phyloP scores from a whole-genome alignment of 2,329 filamentous ascomycete species.

The Trichoderma lentiforme region DNA sequence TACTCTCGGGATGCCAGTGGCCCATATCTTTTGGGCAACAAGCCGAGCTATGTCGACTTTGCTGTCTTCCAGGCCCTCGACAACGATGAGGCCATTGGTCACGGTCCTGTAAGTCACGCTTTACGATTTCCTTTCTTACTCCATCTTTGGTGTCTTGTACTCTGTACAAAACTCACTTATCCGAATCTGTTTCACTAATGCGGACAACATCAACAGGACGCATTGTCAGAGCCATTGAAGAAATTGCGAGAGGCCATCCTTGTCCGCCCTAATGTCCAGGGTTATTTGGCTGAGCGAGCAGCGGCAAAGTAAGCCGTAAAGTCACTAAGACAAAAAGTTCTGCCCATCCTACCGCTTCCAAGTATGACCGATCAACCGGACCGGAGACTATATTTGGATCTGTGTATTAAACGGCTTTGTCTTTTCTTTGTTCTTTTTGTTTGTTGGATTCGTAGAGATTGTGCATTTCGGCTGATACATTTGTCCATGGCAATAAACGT shows the following conservation, averaged over 20 bases:
- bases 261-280: neutral
- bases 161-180: neutral
- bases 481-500: neutral
- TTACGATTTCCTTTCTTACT: neutral
- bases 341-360: neutral
- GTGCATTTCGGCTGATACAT: neutral
- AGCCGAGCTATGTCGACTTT: conserved; percentile 38
- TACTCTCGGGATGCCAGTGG: conserved; percentile 32
- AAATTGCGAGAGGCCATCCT: conserved; percentile 4
- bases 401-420: neutral
- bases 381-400: neutral
- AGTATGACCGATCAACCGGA: neutral
- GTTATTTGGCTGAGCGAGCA: neutral
- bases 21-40: conserved; percentile 37
- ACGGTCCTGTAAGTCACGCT: neutral
- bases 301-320: neutral
- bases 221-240: conserved; percentile 6
- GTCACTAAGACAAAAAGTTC: neutral
- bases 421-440: neutral
- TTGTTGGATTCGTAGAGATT: neutral
- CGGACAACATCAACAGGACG: neutral
- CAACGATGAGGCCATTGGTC: conserved; percentile 32
- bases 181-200: neutral
- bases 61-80: conserved; percentile 39
- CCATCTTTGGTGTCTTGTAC: neutral